These are phyloP conservation scores for Aureobasidium sp. DNA, from an alignment of 2,329 filamentous ascomycete genomes.

Conservation along the genomic window DNA sequence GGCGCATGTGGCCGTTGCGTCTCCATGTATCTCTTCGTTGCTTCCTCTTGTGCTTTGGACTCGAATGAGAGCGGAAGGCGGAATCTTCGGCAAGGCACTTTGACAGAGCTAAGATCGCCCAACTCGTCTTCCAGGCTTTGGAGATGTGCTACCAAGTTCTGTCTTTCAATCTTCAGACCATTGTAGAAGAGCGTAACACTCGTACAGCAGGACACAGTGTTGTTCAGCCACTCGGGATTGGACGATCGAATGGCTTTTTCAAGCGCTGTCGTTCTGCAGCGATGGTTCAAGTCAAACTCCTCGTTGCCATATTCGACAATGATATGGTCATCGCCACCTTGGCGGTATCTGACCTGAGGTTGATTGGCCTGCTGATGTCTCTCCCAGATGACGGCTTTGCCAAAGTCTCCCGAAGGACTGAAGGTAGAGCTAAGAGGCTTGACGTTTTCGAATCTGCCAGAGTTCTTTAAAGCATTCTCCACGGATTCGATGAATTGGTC, in stretches of 20 bases:
- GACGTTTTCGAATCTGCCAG: constrained; percentile 27
- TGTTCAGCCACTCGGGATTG: constrained; percentile 34
- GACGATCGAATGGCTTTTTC: constrained; percentile 42
- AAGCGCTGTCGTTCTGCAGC: constrained; percentile 47
- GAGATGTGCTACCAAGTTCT: constrained; percentile 32
- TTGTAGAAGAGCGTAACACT: constrained; percentile 38
- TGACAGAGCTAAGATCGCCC: constrained; percentile 34
- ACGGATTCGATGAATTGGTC: constrained; percentile 41
- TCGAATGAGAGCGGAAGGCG: constrained; percentile 38
- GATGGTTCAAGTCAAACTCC: constrained; percentile 46
- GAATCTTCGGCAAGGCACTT: constrained; percentile 38
- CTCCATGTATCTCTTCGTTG: constrained; percentile 53
- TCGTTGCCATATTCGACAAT: constrained; percentile 53
- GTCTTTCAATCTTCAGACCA: constrained; percentile 30
- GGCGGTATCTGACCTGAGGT: constrained; percentile 28
- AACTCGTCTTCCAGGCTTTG: constrained; percentile 35
- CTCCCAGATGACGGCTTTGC: constrained; percentile 27
- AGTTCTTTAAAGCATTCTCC: constrained; percentile 33
- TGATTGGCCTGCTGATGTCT: constrained; percentile 21
- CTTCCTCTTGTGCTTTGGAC: constrained; percentile 40
- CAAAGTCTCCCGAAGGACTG: constrained; percentile 22
- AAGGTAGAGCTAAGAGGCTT: constrained; percentile 24
- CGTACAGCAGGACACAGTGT: constrained; percentile 46
- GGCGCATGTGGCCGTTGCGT: constrained; percentile 55
- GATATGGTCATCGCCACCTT: constrained; percentile 44